A percentile compares a stretch with the other conserved stretches of the same genome.
phyloP scores from a whole-genome alignment of 1,284 basidiomycete genomes.

The Microbotryum violaceum region DNA sequence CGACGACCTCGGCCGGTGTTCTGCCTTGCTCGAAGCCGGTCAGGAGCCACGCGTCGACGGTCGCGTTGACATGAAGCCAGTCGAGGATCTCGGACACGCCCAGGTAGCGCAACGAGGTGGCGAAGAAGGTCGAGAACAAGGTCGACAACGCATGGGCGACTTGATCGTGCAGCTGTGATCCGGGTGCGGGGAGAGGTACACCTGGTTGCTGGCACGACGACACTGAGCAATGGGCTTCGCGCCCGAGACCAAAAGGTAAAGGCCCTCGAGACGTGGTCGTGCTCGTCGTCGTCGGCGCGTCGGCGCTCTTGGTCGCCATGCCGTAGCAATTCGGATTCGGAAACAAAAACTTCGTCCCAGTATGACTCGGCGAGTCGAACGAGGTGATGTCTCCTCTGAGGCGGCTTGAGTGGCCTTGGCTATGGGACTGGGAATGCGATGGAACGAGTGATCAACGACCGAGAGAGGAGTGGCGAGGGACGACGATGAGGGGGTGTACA shows the following conservation, averaged over 20 bases:
- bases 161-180: constrained; percentile 19
- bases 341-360: too few relatives aligned
- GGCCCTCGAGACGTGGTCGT: background rate
- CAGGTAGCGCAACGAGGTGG: constrained; percentile 25
- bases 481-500: too few relatives aligned
- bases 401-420: too few relatives aligned
- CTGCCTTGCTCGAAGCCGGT: constrained; percentile 26
- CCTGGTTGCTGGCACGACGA: constrained; percentile 17
- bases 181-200: constrained; percentile 13
- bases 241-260: constrained; percentile 25
- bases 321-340: too few relatives aligned
- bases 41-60: constrained; percentile 29
- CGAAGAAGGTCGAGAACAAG: constrained; percentile 28
- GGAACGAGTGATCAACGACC: too few relatives aligned
- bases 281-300: too few relatives aligned
- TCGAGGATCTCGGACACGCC: constrained; percentile 29
- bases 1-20: constrained; percentile 15
- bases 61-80: constrained; percentile 24
- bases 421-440: too few relatives aligned
- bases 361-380: too few relatives aligned
- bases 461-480: too few relatives aligned
- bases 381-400: too few relatives aligned
- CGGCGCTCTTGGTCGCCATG: too few relatives aligned
- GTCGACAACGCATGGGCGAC: constrained; percentile 16
- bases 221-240: constrained; percentile 15